phyloP scores from a whole-genome alignment of 2,329 filamentous ascomycete genomes.

The Talaromyces sp. region DNA sequence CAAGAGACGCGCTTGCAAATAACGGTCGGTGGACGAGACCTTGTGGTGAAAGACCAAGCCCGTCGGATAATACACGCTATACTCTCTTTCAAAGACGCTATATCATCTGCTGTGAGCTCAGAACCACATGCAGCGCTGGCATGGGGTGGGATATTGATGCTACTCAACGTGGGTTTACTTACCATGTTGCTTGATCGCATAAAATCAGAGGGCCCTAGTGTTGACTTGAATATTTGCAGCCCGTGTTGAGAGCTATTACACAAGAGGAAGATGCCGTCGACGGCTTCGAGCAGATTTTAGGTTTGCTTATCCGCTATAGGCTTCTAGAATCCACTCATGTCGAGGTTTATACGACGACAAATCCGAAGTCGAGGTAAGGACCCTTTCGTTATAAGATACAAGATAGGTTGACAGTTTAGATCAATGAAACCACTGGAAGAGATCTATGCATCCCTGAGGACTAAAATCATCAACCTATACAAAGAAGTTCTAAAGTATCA shows the following conservation, averaged over 20 bases:
- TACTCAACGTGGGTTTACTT: background rate
- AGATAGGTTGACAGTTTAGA: too few relatives aligned
- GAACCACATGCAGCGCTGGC: background rate
- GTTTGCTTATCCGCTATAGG: background rate
- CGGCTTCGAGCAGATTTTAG: background rate
- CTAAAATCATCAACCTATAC: background rate
- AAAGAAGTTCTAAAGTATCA: background rate
- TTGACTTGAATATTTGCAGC: background rate
- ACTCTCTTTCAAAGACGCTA: background rate
- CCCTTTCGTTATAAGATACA: too few relatives aligned
- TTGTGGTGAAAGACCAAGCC: background rate
- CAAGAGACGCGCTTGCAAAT: background rate
- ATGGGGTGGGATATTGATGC: background rate
- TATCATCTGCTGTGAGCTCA: background rate
- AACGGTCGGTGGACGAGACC: background rate
- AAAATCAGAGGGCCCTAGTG: background rate
- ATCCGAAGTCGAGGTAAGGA: background rate
- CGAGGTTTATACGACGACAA: background rate
- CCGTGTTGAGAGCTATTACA: background rate
- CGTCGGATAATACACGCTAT: background rate
- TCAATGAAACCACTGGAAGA: background rate
- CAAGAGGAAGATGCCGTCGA: background rate
- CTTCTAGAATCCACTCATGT: background rate
- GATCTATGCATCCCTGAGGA: background rate
- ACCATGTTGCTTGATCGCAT: background rate